Base-by-base conservation (phyloP, 192 early-diverging fungal species). In the Pilaira anomala region DNA sequence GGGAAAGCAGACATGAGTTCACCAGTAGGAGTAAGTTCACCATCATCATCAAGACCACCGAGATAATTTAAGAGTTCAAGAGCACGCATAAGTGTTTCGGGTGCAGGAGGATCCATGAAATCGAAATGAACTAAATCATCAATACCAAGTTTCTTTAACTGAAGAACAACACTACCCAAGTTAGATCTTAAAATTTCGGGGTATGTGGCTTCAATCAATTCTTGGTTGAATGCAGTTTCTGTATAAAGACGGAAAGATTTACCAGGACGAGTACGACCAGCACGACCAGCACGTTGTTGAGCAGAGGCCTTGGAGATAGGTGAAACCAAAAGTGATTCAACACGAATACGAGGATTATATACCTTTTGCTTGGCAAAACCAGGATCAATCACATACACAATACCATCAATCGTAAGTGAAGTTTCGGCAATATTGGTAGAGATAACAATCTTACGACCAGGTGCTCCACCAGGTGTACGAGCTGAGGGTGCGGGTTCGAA, bases 291-390 rank as follows among this genome's bases (percentile, higher is more conserved):
- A 24, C 96, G 87, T 73, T 99, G 98, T 80, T 97, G 90, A 2
- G 95, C 96, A 7, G 91, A 92, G 0, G 98, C 96, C 59, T 91
- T 92, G 61, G 89, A 92, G 58, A 98, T 98, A 8, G 98, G 96
- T 25, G 87, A 90, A 13, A 98, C 95, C 58, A 98, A 77, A 57
- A 99, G 83, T 22, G 90, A 92, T 73, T 98, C 98, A 49, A 98
- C 94, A 56, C 95, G 85, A 57, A 97, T 91, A 57, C 97, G 89
- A 29, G 98, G 96, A 73, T 99, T 95, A 77, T 97, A 99, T 24
- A 98, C 94, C 75, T 98, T 98, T 76, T 98, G 96, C 68, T 99
- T 99, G n/a, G 95, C 87, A 67, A 99, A 98, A 8, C 96, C 98
- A 45, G 94, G 94, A 67, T 98, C 98, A 61, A 99, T 90, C 40